These are phyloP conservation scores for Eremochloa ophiuroides DNA, from an alignment of 176 grass and related monocot genomes.

Conservation along the genomic window DNA sequence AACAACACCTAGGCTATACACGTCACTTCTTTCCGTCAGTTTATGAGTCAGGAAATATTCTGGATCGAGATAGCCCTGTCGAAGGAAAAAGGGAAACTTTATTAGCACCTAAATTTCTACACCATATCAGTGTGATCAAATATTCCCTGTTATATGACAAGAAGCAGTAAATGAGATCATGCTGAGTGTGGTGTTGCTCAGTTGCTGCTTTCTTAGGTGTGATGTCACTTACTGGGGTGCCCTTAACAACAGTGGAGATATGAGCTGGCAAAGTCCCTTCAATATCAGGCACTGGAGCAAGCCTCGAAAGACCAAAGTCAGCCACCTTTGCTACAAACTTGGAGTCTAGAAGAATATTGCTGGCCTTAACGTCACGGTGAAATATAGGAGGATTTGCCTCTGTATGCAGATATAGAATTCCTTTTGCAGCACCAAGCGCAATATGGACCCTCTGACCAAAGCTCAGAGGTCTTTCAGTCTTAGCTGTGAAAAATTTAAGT, in stretches of 20 bases:
- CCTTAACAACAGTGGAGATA: constrained; percentile 94
- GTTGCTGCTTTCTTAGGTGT: neutral
- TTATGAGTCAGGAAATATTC: constrained; percentile 95
- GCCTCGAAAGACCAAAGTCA: constrained; percentile 96
- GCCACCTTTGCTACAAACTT: constrained; percentile 91
- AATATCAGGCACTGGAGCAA: constrained; percentile 73
- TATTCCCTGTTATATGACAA: neutral
- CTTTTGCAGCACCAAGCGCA: constrained; percentile 80
- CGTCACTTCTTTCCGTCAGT: constrained; percentile 90
- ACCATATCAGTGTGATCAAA: neutral
- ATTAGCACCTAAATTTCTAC: constrained; percentile 3
- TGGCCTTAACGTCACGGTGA: constrained; percentile 95
- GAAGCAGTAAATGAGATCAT: constrained; percentile 6
- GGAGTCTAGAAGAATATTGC: constrained; percentile 82
- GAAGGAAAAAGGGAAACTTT: constrained; percentile 2
- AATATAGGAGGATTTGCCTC: constrained; percentile 95
- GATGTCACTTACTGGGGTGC: constrained; percentile 76
- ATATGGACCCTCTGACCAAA: constrained; percentile 58
- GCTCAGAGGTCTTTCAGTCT: constrained; percentile 53
- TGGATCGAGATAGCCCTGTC: constrained; percentile 97
- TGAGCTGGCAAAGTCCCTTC: constrained; percentile 60
- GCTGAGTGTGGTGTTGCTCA: neutral
- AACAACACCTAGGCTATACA: constrained; percentile 85
- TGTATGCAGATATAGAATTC: constrained; percentile 86
- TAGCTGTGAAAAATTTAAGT: constrained; percentile 28